These are phyloP conservation scores for Wickerhamomyces sp. DNA, from an alignment of 1,139 yeast species.

Conservation along the genomic window DNA sequence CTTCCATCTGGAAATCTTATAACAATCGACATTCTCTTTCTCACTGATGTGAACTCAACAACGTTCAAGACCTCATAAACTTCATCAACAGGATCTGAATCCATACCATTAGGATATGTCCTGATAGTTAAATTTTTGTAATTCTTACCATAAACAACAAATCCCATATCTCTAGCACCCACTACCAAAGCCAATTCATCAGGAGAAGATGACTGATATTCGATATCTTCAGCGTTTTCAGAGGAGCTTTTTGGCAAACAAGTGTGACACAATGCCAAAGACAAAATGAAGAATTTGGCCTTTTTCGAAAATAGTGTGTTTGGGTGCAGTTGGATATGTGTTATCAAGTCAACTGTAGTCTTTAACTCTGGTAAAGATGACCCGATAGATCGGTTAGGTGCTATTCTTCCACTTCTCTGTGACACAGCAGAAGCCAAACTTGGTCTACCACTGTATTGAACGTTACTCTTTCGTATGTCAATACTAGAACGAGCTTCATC, in stretches of 20 bases:
- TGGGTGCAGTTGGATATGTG: constrained; percentile 69
- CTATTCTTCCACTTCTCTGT: constrained; percentile 8
- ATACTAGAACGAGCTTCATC: constrained; percentile 25
- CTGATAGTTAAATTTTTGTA: constrained; percentile 57
- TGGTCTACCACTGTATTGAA: constrained; percentile 44
- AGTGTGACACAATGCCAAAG: constrained; percentile 84
- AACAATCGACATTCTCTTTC: constrained; percentile 93
- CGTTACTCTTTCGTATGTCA: constrained; percentile 33
- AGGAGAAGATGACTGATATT: constrained; percentile 92
- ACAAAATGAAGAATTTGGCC: constrained; percentile 72
- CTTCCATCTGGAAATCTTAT: constrained; percentile 77
- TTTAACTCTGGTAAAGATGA: constrained; percentile 35
- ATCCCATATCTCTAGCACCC: constrained; percentile 95
- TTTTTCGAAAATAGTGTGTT: constrained; percentile 62
- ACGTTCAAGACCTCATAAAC: constrained; percentile 69
- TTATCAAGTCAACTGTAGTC: constrained; percentile 59
- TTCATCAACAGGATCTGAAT: constrained; percentile 55
- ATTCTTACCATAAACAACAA: constrained; percentile 65
- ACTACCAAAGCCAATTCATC: constrained; percentile 91
- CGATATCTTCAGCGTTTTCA: constrained; percentile 45
- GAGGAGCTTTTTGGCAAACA: constrained; percentile 64
- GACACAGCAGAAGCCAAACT: constrained; percentile 39
- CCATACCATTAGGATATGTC: constrained; percentile 81
- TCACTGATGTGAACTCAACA: constrained; percentile 78
- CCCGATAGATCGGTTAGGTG: constrained; percentile 12